Evolutionary conservation across 2,329 filamentous ascomycete species (phyloP), one percentile per base, ranked within the genome.

Genomic region (Colletotrichum melonis): DNA sequence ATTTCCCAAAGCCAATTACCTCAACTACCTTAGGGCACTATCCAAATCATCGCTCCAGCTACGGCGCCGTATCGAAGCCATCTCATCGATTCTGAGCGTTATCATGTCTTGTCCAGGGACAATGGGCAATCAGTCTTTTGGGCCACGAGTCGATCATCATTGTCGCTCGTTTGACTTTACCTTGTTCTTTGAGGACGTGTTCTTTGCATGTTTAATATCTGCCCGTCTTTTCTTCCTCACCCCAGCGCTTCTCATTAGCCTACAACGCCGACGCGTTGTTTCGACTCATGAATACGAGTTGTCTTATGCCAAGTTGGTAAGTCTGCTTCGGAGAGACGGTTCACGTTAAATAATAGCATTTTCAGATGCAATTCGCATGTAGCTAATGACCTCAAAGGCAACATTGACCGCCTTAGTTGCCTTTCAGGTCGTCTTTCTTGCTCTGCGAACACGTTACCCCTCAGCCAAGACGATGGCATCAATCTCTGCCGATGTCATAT

Each of bases 81-180:
- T 46, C 16, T n/a, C 19, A 30, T 30, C 8, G 24, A 19, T 12
- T 11, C 11, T 26, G 14, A 38, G 24, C 22, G 22, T 22, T 19
- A 19, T n/a, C 5, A 70, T 70, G 70, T 32, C 42, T 3, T 73
- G 67, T 28, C 19, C n/a, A 19, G 5, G 22, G 4, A 35, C 35
- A 7, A 2, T 35, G 5, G 55, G 59, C n/a, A 76, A 79, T 24
- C 60, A 26, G 32, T 55, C 69, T 12, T 78, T 79, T 46, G 78
- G 78, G 7, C 78, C 78, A 5, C 69, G 75, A 30, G 74, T 79
- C 26, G 56, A 77, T 56, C 30, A 67, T 5, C 12, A 56, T 2
- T 80, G 79, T 59, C 78, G 77, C 35, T 75, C 77, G 5, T 80
- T 80, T 56, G 79, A 80, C 72, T 80, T 80, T 57, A 79, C 79